Evolutionary conservation across 177 flowering plant genomes (phyloP).

Genomic region (Vitis hybrid): DNA sequence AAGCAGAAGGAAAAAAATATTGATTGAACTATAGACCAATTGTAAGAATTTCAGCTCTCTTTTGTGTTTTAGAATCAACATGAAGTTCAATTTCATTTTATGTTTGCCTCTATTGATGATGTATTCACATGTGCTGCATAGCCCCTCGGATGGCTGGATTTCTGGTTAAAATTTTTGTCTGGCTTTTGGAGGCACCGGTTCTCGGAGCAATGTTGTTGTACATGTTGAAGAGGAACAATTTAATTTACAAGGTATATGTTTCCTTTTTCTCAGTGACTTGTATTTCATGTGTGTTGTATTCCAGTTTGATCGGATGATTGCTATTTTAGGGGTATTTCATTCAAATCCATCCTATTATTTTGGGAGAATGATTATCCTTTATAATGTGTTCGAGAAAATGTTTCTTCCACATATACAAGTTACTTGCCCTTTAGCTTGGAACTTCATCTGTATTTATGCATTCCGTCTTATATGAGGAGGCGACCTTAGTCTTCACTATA

Average conservation of each 20-base stretch:
- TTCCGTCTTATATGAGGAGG: too few relatives aligned
- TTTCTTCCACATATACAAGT: too few relatives aligned
- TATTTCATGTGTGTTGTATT: background rate
- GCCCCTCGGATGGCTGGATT: constrained; percentile 92
- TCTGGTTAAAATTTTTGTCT: constrained; percentile 59
- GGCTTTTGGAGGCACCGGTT: constrained; percentile 69
- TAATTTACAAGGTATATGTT: constrained; percentile 69
- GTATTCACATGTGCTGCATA: constrained; percentile 10
- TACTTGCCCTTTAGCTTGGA: too few relatives aligned
- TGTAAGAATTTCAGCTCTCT: background rate
- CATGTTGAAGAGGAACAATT: constrained; percentile 64
- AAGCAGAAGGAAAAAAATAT: too few relatives aligned
- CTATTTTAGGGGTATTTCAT: too few relatives aligned
- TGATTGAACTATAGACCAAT: too few relatives aligned
- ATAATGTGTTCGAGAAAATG: too few relatives aligned
- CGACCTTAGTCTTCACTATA: too few relatives aligned
- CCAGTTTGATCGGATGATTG: background rate
- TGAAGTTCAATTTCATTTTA: background rate
- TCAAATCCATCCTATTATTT: too few relatives aligned
- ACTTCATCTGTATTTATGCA: too few relatives aligned
- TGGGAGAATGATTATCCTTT: too few relatives aligned
- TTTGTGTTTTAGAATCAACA: background rate
- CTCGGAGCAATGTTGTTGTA: constrained; percentile 53
- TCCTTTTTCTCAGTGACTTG: background rate
- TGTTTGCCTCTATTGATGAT: background rate